phyloP scores from a whole-genome alignment of 768 basidiomycete species.

The Neoboletus subvelutipes region DNA sequence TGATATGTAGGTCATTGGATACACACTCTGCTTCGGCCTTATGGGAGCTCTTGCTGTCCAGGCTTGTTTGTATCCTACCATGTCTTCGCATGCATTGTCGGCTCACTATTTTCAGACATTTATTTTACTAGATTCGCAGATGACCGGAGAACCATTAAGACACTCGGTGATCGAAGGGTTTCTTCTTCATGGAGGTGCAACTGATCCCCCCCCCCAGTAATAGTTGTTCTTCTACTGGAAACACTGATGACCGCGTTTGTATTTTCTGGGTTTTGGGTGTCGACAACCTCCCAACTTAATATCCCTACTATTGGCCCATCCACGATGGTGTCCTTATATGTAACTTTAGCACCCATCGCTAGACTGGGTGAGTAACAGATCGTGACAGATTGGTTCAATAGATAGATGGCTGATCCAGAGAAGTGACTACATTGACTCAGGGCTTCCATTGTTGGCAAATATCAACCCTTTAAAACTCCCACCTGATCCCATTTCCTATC shows the following conservation, averaged over 20 bases:
- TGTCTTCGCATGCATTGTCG: too few species aligned
- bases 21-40: conserved; percentile 12
- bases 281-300: not conserved
- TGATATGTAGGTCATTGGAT: conserved; percentile 13
- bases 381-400: not conserved
- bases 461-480: conserved; percentile 1
- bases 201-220: conserved; percentile 4
- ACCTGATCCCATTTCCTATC: conserved; percentile 3
- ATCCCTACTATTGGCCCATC: too few species aligned
- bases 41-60: conserved; percentile 19
- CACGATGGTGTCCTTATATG: not conserved
- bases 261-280: conserved; percentile 16
- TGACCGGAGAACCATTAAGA: conserved; percentile 12
- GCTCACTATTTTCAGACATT: conserved; percentile 8
- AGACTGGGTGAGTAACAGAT: conserved; percentile 20
- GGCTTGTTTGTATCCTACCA: conserved; percentile 5
- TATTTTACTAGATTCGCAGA: conserved; percentile 20
- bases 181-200: not conserved
- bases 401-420: not conserved
- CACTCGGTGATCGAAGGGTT: conserved; percentile 7
- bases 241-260: conserved; percentile 8
- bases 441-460: conserved; percentile 27
- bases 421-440: conserved; percentile 19
- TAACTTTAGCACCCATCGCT: not conserved
- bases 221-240: conserved; percentile 16